phyloP scores from a whole-genome alignment of 345 rosid species.

The Populus simonii region DNA sequence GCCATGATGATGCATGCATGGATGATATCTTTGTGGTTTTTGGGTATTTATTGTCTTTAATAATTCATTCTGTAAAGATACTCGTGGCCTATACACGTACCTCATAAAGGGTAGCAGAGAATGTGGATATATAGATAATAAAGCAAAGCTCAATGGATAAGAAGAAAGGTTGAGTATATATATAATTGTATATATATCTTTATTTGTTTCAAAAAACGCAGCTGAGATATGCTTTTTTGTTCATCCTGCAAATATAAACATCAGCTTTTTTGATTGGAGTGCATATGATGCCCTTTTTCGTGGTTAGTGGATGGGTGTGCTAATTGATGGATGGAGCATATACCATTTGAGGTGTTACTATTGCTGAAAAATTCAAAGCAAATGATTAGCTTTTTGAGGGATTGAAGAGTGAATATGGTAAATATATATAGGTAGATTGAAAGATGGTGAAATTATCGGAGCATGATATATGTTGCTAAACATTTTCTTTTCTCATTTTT shows the following conservation, averaged over 20 bases:
- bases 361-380: conserved; percentile 34
- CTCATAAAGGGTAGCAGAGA: neutral
- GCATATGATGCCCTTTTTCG: conserved; percentile 49
- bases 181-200: conserved; percentile 11
- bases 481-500: too few relatives aligned
- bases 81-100: conserved; percentile 9
- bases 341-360: conserved; percentile 41
- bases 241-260: conserved; percentile 18
- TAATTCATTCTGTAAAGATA: conserved; percentile 17
- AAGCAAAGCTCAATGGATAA: conserved; percentile 21
- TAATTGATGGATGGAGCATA: conserved; percentile 49
- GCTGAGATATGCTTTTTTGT: conserved; percentile 20
- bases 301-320: conserved; percentile 41
- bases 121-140: conserved; percentile 8
- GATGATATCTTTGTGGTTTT: conserved; percentile 9
- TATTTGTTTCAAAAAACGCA: conserved; percentile 13
- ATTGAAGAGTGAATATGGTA: neutral
- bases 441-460: too few relatives aligned
- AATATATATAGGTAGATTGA: neutral
- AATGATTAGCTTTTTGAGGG: conserved; percentile 32
- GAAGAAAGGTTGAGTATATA: conserved; percentile 23
- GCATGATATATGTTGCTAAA: too few relatives aligned
- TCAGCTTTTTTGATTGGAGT: conserved; percentile 33
- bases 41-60: conserved; percentile 10
- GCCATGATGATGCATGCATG: conserved; percentile 1